phyloP scores from a whole-genome alignment of 1,284 basidiomycete species.

The Ganoderma boninense region DNA sequence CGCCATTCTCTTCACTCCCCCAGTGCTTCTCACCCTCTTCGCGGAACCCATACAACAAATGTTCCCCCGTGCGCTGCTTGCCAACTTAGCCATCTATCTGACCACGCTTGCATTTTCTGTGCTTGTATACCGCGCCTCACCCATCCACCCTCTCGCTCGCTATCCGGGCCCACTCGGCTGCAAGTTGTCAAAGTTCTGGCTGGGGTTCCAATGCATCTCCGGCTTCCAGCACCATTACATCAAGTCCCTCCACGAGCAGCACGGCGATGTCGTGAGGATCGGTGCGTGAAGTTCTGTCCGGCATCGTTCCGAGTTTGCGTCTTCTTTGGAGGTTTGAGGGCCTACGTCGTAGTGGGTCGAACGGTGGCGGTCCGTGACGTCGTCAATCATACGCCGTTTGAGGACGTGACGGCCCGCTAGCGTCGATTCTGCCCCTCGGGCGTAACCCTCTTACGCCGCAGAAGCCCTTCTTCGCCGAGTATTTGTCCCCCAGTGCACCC shows the following conservation, averaged over 20 bases:
- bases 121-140: slow-evolving; percentile 38
- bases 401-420: too few relatives aligned
- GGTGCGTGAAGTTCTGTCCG: slow-evolving; percentile 18
- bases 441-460: too few relatives aligned
- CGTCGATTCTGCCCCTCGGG: too few relatives aligned
- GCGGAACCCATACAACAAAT: background rate
- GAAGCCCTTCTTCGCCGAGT: too few relatives aligned
- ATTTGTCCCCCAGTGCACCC: too few relatives aligned
- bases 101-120: slow-evolving; percentile 29
- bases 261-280: slow-evolving; percentile 40
- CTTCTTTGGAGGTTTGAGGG: too few relatives aligned
- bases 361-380: too few relatives aligned
- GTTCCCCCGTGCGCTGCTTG: background rate
- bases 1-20: slow-evolving; percentile 1
- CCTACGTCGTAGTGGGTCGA: too few relatives aligned
- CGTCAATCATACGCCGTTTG: too few relatives aligned
- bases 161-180: slow-evolving; percentile 37
- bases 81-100: background rate
- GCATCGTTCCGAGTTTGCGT: too few relatives aligned
- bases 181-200: slow-evolving; percentile 35
- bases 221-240: slow-evolving; percentile 37
- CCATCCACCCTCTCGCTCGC: slow-evolving; percentile 28
- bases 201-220: slow-evolving; percentile 20
- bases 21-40: background rate
- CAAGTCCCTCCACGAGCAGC: slow-evolving; percentile 34